Evolutionary conservation across 257 asterid species (phyloP).

Genomic region (Solanum appendiculatum): DNA sequence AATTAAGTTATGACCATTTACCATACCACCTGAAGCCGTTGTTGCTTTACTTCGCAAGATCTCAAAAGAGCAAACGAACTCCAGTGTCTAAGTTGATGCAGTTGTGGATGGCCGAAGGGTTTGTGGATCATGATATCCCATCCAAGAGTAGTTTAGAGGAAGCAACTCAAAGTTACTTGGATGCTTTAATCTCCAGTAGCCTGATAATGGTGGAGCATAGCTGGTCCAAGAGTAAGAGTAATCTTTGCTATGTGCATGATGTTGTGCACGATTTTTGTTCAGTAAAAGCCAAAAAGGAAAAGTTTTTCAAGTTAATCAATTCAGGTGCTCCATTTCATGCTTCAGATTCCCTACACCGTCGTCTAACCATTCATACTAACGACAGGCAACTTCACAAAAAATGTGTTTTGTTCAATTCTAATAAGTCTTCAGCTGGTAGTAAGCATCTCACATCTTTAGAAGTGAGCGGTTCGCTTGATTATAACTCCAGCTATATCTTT

Average conservation of each 20-base stretch:
- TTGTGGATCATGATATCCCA: background rate
- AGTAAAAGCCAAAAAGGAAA: slow-evolving; percentile 5
- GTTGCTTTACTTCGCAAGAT: slow-evolving; percentile 20
- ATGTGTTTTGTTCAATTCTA: background rate
- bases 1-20: slow-evolving; percentile 18
- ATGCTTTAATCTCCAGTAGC: slow-evolving; percentile 8
- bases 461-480: background rate
- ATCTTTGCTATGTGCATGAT: slow-evolving; percentile 7
- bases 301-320: background rate
- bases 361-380: background rate
- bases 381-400: background rate
- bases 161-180: slow-evolving; percentile 1
- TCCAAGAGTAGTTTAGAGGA: background rate
- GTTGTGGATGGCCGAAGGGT: slow-evolving; percentile 28
- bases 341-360: background rate
- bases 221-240: rapidly evolving
- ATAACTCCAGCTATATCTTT: background rate
- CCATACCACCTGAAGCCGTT: slow-evolving; percentile 16
- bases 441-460: background rate
- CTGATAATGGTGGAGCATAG: background rate
- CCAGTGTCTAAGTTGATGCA: background rate
- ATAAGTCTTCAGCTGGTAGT: background rate
- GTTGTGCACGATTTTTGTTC: slow-evolving; percentile 1
- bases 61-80: background rate
- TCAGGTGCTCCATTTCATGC: background rate